These are phyloP conservation scores for Citrullus colocynthis DNA, from an alignment of 306 rosid genomes.

Conservation along the genomic window DNA sequence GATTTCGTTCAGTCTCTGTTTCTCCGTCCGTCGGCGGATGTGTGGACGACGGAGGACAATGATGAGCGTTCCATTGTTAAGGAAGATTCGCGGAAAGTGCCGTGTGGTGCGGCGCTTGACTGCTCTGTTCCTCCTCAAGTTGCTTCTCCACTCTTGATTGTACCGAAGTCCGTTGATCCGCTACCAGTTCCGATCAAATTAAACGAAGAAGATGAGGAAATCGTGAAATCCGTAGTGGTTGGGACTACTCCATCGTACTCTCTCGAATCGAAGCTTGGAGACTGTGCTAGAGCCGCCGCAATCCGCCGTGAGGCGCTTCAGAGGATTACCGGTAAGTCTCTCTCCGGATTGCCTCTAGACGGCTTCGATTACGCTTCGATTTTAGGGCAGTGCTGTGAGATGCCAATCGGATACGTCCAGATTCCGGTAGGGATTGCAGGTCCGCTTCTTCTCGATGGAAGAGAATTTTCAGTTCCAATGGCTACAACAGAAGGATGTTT, in stretches of 20 bases:
- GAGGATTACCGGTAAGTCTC: slow-evolving; percentile 35
- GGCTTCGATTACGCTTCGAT: slow-evolving; percentile 69
- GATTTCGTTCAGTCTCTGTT: slow-evolving; percentile 46
- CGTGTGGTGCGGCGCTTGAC: slow-evolving; percentile 32
- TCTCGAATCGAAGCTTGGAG: slow-evolving; percentile 53
- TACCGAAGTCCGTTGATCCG: slow-evolving; percentile 13
- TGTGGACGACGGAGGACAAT: slow-evolving; percentile 45
- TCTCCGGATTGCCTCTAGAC: slow-evolving; percentile 47
- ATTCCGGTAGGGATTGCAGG: slow-evolving; percentile 92
- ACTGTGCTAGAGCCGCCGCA: slow-evolving; percentile 51
- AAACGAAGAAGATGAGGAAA: slow-evolving; percentile 39
- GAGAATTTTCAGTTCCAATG: slow-evolving; percentile 68
- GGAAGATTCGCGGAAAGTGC: slow-evolving; percentile 30
- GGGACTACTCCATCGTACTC: slow-evolving; percentile 59
- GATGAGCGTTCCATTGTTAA: slow-evolving; percentile 23
- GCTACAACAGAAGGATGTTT: slow-evolving; percentile 87
- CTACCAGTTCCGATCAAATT: not conserved
- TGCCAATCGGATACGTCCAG: slow-evolving; percentile 77
- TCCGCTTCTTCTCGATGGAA: slow-evolving; percentile 58
- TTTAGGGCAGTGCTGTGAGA: slow-evolving; percentile 88
- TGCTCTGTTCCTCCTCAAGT: slow-evolving; percentile 20
- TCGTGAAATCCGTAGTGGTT: slow-evolving; percentile 36
- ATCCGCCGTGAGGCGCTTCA: slow-evolving; percentile 59
- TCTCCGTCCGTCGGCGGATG: slow-evolving; percentile 38
- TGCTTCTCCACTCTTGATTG: not conserved